Evolutionary conservation across 2,329 filamentous ascomycete species (phyloP).

Genomic region (Aspergillus pseudotamarii): DNA sequence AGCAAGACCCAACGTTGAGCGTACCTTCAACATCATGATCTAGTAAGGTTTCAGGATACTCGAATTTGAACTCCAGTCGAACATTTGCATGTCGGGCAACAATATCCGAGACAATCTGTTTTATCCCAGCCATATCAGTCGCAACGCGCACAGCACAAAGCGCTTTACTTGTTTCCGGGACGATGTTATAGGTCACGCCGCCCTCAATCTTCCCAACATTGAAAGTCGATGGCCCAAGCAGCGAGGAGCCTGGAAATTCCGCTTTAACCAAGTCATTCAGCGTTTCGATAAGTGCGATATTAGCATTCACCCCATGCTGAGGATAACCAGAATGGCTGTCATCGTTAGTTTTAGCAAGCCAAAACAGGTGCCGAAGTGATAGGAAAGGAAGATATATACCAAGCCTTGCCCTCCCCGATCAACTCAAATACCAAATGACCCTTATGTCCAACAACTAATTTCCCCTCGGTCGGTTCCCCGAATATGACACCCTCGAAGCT

Average conservation of each 20-base stretch:
- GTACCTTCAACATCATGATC: conserved; percentile 38
- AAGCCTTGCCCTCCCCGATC: conserved; percentile 28
- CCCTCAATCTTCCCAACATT: conserved; percentile 45
- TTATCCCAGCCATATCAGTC: conserved; percentile 38
- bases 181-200: conserved; percentile 45
- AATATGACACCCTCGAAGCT: conserved; percentile 54
- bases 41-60: conserved; percentile 43
- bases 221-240: conserved; percentile 45
- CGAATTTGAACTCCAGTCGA: conserved; percentile 38
- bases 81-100: conserved; percentile 38
- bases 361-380: background rate
- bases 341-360: background rate
- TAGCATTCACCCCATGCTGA: conserved; percentile 35
- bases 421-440: conserved; percentile 43
- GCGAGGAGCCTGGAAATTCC: conserved; percentile 37
- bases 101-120: conserved; percentile 34
- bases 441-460: conserved; percentile 58
- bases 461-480: conserved; percentile 59
- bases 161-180: conserved; percentile 42
- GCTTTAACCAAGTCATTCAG: conserved; percentile 27
- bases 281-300: conserved; percentile 36
- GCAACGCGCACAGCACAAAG: conserved; percentile 46
- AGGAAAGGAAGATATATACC: background rate
- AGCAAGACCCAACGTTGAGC: background rate
- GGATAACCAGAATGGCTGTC: conserved; percentile 43